Base-by-base conservation (phyloP, 106 monocot species). In the Xerophyta viscosa region DNA sequence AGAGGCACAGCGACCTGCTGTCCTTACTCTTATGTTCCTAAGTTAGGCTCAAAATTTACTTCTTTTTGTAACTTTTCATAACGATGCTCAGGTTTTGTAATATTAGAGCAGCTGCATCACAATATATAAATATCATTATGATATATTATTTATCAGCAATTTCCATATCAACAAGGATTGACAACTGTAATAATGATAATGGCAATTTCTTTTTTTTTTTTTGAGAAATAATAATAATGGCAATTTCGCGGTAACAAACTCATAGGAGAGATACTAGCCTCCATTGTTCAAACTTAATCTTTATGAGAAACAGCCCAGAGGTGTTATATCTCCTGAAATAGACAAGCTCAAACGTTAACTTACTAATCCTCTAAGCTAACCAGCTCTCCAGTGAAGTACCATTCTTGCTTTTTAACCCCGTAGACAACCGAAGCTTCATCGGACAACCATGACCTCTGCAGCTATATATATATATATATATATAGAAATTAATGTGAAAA, bases 391-490 rank as follows among this genome's bases (percentile, higher is more conserved):
- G 53, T 9, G 29, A 31, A 20, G 31, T 54, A 13, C 53, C 53
- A 29, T 0, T 13, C 0, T 7, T 0, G 1, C 20, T 54, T n/a
- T 30, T 18, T 1, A 54, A n/a, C 53, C 6, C 65, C 58, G 30
- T 79, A 8, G 58, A 70, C 20, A 92, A 92, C 29, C 74, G 71
- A 13, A 54, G 55, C 2, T 82, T 92, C 47, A n/a, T n/a, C n/a
- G n/a, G n/a, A n/a, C n/a, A n/a, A n/a, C n/a, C n/a, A n/a, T n/a
- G n/a, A n/a, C n/a, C n/a, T n/a, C n/a, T n/a, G n/a, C n/a, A n/a
- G n/a, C n/a, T n/a, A n/a, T n/a, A n/a, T n/a, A n/a, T n/a, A n/a
- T n/a, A n/a, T n/a, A n/a, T n/a, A n/a, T n/a, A n/a, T n/a, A n/a
- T n/a, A n/a, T n/a, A n/a, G n/a, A n/a, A n/a, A n/a, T n/a, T n/a